A percentile compares a stretch with the other conserved stretches of the same genome.
These are phyloP conservation scores for Fusarium sp. DNA, from an alignment of 2,329 filamentous ascomycete genomes.

Conservation along the genomic window DNA sequence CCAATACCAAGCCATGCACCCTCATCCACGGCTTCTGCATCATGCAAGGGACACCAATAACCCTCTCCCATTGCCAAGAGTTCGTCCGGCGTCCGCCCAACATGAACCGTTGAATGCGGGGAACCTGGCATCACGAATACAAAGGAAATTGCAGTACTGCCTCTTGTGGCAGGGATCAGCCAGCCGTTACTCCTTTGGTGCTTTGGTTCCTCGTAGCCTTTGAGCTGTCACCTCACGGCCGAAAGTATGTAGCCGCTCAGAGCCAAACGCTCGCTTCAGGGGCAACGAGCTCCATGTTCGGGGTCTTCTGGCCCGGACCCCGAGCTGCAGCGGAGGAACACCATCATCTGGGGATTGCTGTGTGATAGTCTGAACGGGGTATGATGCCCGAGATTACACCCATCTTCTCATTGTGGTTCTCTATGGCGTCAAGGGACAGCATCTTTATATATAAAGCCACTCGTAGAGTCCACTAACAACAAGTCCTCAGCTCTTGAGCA, in stretches of 20 bases:
- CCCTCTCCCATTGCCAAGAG: not conserved
- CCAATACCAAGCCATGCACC: not conserved
- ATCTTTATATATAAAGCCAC: slow-evolving; percentile 16
- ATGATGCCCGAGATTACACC: slow-evolving; percentile 31
- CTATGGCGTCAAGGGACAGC: slow-evolving; percentile 27
- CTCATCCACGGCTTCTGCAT: too few species aligned
- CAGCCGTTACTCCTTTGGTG: not conserved
- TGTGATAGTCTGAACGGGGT: slow-evolving; percentile 19
- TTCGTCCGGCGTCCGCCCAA: too few species aligned
- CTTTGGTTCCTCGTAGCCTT: not conserved
- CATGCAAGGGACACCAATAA: not conserved
- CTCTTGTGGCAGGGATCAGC: slow-evolving; percentile 9
- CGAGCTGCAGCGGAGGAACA: slow-evolving; percentile 20
- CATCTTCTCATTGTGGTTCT: slow-evolving; percentile 29
- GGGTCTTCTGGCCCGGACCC: slow-evolving; percentile 6
- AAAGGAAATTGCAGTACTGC: slow-evolving; percentile 18
- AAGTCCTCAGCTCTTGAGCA: not conserved
- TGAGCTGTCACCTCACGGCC: slow-evolving; percentile 1
- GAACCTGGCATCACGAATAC: slow-evolving; percentile 2
- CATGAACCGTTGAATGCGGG: slow-evolving; percentile 3
- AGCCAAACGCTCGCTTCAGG: slow-evolving; percentile 2
- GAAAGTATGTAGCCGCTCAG: not conserved
- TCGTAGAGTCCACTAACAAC: not conserved
- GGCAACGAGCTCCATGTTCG: slow-evolving; percentile 6
- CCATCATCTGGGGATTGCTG: slow-evolving; percentile 1